Percentiles rank a stretch among this genome's conserved stretches.
phyloP scores from a whole-genome alignment of 148 eudicot species.

The Nyssa sinensis region DNA sequence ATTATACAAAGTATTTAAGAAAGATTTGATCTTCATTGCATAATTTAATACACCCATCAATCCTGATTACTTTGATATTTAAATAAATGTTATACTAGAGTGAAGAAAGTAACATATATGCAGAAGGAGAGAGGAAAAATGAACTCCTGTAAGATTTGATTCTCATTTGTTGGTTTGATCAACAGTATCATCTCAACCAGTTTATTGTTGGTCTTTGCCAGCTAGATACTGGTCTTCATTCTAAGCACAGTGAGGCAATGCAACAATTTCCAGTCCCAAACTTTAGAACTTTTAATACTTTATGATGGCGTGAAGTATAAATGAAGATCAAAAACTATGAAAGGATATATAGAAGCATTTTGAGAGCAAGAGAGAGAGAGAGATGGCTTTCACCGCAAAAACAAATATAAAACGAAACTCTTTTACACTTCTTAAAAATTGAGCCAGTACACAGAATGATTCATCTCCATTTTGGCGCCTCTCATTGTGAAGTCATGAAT shows the following conservation, averaged over 20 bases:
- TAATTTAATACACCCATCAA: neutral
- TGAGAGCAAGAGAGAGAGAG: neutral
- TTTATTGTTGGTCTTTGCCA: neutral
- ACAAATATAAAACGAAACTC: neutral
- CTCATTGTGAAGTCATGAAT: conserved; percentile 1
- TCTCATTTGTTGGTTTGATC: neutral
- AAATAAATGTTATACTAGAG: too few relatives aligned
- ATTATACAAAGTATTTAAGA: too few relatives aligned
- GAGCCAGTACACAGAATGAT: neutral
- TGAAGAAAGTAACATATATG: neutral
- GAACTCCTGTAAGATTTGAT: neutral
- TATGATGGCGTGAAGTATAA: neutral
- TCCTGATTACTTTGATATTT: neutral
- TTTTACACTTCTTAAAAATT: neutral
- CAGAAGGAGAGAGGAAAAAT: neutral
- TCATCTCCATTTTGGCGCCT: neutral
- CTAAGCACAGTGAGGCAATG: neutral
- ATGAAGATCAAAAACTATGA: neutral
- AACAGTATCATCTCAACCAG: neutral
- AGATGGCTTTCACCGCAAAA: neutral
- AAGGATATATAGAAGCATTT: neutral
- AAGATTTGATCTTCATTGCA: too few relatives aligned
- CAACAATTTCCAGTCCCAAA: neutral
- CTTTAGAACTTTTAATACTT: neutral
- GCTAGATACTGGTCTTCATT: too few relatives aligned